Base-by-base conservation (phyloP, 139 green algal species). In the Astrephomene gubernaculifera region DNA sequence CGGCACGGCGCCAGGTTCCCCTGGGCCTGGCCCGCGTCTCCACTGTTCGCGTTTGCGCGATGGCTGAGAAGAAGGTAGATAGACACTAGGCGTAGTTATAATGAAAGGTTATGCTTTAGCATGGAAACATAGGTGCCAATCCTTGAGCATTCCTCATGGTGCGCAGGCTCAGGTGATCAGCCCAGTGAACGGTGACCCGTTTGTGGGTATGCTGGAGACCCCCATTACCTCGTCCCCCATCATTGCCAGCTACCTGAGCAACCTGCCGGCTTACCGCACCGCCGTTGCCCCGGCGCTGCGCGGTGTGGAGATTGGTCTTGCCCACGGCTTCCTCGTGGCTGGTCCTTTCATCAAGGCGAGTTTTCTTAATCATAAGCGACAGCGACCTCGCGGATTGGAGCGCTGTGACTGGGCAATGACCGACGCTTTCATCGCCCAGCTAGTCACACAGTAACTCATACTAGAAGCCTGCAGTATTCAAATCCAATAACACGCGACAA, bases 161-260 rank as follows among this genome's bases (percentile, higher is more conserved):
- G 14, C 79, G 86, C 87, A 92, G 90, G 67, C 74, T 73, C 92
- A 96, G 92, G 94, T 98, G 29, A 95, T 99, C 57, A 91, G 96
- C 90, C 97, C 97, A 38, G 87, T 99, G 45, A 99, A 99, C 86
- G 96, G 95, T 80, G 97, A 99, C 79, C 97, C 97, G 60, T 99
- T 99, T 90, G 97, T 99, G 78, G 96, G 97, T 85, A 97, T 97
- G 91, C 88, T 99, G 74, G 97, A 99, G 95, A 99, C 97, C 64
- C 97, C 97, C 36, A 95, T 99, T 38, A 99, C 97, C 60, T 99
- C 96, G 52, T 86, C 95, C 38, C 96, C 97, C 52, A 85, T 97
- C 54, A 96, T 99, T 0, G 95, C 96, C 10, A 90, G 38, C 84
- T 99, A 94, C 94, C 93, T 99, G 54, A 98, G 93, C 85, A 98